A percentile compares a stretch with the other conserved stretches of the same genome.
phyloP scores from a whole-genome alignment of 2,329 filamentous ascomycete genomes.

The Ophiostoma montium region DNA sequence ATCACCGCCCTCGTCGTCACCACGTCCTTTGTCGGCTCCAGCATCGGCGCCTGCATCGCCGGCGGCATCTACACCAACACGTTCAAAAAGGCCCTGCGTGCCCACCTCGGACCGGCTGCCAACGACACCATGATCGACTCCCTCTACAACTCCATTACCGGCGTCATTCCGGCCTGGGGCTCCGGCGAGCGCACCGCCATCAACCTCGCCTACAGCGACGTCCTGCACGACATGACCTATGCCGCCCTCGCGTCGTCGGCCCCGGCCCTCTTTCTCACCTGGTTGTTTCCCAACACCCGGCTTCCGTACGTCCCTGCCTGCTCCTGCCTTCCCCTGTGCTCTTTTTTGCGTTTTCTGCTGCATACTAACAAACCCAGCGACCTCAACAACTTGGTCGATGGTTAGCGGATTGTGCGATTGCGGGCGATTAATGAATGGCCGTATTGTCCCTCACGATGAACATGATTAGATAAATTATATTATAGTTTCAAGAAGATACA shows the following conservation, averaged over 20 bases:
- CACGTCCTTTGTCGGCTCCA: slow-evolving; percentile 3
- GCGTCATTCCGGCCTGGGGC: slow-evolving; percentile 25
- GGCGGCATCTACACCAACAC: slow-evolving; percentile 4
- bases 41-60: slow-evolving; percentile 1
- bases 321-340: not conserved
- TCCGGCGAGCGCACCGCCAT: slow-evolving; percentile 26
- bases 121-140: slow-evolving; percentile 12
- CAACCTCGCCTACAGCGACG: slow-evolving; percentile 22
- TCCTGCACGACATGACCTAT: slow-evolving; percentile 18
- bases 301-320: not conserved
- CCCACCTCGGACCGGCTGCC: not conserved
- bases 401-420: no score
- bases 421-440: no score
- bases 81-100: not conserved
- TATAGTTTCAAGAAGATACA: no score
- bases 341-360: not conserved
- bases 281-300: slow-evolving; percentile 14
- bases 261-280: slow-evolving; percentile 12
- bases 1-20: slow-evolving; percentile 1
- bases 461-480: not conserved
- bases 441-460: no score
- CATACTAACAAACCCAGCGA: not conserved
- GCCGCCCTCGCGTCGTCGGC: slow-evolving; percentile 15
- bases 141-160: slow-evolving; percentile 32
- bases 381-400: not conserved